Base-by-base conservation (phyloP, 108 stramenopile species). In the Cyclotella choctawhatcheeana region DNA sequence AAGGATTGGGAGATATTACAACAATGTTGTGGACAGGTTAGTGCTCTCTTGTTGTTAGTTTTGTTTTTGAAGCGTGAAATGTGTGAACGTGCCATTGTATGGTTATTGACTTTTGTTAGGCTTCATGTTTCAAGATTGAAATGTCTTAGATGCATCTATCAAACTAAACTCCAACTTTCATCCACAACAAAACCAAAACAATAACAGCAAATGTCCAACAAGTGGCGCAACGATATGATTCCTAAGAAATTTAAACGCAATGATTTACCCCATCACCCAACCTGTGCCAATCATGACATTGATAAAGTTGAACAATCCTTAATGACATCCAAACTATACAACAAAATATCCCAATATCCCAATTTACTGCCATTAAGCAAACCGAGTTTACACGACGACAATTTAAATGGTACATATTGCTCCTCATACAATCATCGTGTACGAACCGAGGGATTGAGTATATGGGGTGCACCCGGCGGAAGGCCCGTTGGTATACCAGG, bases 401-500 rank as follows among this genome's bases (percentile, higher is more conserved):
- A 52, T 2, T 69, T 79, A 67, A 79, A 73, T 58, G 78, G 78
- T 26, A 79, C 71, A 33, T 79, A 79, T 47, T 79, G 78, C 61
- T 68, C 66, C 45, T 34, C 58, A 3, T 79, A 73, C 78, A 79
- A 79, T 35, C 37, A 79, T 35, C 48, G 50, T 21, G 71, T 79
- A 21, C 34, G 54, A 32, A 79, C 71, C 0, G 43, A 79, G 26
- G 78, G 66, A 14, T 47, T 79, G 31, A 51, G 20, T 22, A 37
- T 79, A 20, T 79, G 55, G 50, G 78, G 78, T 48, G 31, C 35
- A 21, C 71, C 78, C 0, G 74, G 74, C 3, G 74, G 74, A 14
- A 58, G 74, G n/a, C 74, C 74, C 8, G 58, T 60, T n/a, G n/a
- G n/a, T n/a, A n/a, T n/a, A n/a, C n/a, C n/a, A n/a, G n/a, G n/a